Percentiles rank a stretch among this genome's conserved stretches.
phyloP scores from a whole-genome alignment of 2,329 filamentous ascomycete genomes.

The Decorospora gaudefroyi region DNA sequence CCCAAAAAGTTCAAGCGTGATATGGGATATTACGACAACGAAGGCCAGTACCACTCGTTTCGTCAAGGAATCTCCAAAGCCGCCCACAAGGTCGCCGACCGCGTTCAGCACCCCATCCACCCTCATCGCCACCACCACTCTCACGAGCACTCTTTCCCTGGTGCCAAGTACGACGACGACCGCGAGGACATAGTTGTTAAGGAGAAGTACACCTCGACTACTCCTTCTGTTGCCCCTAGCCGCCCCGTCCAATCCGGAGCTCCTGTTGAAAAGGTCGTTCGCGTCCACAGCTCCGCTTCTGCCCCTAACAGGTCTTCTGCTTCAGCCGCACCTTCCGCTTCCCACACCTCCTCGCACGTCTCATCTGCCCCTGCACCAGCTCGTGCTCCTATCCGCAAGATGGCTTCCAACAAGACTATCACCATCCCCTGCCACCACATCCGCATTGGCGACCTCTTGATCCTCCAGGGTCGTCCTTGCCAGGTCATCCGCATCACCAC shows the following conservation, averaged over 20 bases:
- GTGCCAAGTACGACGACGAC: constrained; percentile 40
- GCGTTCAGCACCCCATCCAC: constrained; percentile 66
- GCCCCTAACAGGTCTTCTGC: constrained; percentile 11
- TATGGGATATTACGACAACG: constrained; percentile 82
- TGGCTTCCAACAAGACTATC: constrained; percentile 78
- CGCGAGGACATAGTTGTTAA: constrained; percentile 56
- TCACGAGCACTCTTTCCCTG: constrained; percentile 44
- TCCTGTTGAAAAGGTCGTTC: constrained; percentile 40
- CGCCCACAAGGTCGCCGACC: constrained; percentile 57
- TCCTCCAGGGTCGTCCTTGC: constrained; percentile 98
- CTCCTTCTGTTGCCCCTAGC: constrained; percentile 35
- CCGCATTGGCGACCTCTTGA: constrained; percentile 96
- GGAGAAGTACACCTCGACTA: constrained; percentile 49
- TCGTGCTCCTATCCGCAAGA: constrained; percentile 39
- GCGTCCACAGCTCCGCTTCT: constrained; percentile 48
- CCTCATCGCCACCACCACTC: constrained; percentile 57
- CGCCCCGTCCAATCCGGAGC: constrained; percentile 46
- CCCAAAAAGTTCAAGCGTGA: constrained; percentile 59
- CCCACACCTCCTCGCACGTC: too few species aligned
- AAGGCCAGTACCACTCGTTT: constrained; percentile 75
- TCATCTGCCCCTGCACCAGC: constrained; percentile 17
- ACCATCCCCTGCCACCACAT: constrained; percentile 99
- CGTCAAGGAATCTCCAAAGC: constrained; percentile 70
- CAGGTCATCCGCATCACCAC: constrained; percentile 99
- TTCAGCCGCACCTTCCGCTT: constrained; percentile 17